phyloP scores from a whole-genome alignment of 2,329 filamentous ascomycete genomes.

The Aureobasidium sp. region DNA sequence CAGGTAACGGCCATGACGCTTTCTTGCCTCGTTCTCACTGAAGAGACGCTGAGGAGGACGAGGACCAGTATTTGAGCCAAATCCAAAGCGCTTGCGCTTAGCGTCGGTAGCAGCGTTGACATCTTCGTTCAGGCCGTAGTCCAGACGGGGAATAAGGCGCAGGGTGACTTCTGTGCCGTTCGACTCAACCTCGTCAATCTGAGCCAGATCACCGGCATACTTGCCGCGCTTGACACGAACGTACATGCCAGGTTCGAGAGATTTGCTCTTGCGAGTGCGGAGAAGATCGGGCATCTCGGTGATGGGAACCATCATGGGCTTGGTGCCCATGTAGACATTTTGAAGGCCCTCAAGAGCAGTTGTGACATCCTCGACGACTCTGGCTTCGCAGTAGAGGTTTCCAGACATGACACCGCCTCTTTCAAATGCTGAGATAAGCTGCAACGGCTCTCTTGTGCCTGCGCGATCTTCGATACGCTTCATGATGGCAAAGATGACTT shows the following conservation, averaged over 20 bases:
- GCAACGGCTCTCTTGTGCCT: constrained; percentile 68
- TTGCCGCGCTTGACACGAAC: constrained; percentile 77
- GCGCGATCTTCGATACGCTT: constrained; percentile 77
- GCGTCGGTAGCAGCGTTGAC: constrained; percentile 35
- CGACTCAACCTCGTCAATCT: constrained; percentile 84
- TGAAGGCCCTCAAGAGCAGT: constrained; percentile 74
- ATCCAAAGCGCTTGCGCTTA: constrained; percentile 66
- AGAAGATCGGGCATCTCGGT: constrained; percentile 97
- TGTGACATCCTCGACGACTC: constrained; percentile 76
- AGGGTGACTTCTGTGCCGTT: constrained; percentile 86
- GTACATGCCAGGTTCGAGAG: constrained; percentile 79
- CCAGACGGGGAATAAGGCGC: constrained; percentile 78
- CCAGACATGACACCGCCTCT: constrained; percentile 83
- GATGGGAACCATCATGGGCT: constrained; percentile 82
- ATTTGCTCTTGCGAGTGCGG: constrained; percentile 76
- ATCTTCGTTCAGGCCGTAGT: constrained; percentile 87
- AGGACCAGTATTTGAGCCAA: constrained; percentile 45
- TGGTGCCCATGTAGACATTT: constrained; percentile 81
- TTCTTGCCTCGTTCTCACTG: constrained; percentile 85
- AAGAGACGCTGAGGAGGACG: constrained; percentile 84
- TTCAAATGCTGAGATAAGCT: constrained; percentile 87
- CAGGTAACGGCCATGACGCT: constrained; percentile 63
- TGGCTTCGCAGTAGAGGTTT: constrained; percentile 90
- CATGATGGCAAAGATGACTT: constrained; percentile 79
- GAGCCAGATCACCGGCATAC: constrained; percentile 82